Base-by-base conservation (phyloP, 192 early-diverging fungal species). In the Gamsiella multidivaricata region DNA sequence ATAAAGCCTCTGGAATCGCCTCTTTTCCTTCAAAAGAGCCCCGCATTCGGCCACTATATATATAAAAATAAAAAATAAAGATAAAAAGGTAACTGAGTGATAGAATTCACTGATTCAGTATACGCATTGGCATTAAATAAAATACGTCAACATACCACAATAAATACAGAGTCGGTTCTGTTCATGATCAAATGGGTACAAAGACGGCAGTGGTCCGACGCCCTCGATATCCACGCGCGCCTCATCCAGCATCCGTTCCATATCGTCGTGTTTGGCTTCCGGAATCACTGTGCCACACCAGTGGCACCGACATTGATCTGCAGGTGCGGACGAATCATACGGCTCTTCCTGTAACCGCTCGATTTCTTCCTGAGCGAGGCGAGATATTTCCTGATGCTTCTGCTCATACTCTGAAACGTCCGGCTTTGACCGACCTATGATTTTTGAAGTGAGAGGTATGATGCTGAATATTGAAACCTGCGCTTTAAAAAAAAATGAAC, bases 1-100 rank as follows among this genome's bases (percentile, higher is more conserved):
- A 22, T 74, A 74, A 1, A 60, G 26, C 1, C 36, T 59, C 56
- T 74, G 71, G 43, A 74, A 74, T 8, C 64, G 55, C 25, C 71
- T 65, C 33, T 74, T 74, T 32, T 65, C 63, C 20, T 65, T 66
- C 14, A 74, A 63, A 11, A 74, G 33, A 0, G 50, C 49, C 0
- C 63, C 49, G 22, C 59, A 57, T 26, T 74, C 56, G 5, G 56
- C 36, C 3, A 26, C 63, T 72, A 37, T 2, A 33, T 1, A 8
- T 17, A 26, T 11, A 7, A 50, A 25, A 36, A 20, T 34, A 18
- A 39, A 1, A 39, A 36, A 20, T 10, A 18, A 42, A 3, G 18
- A 22, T 25, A 23, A 39, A 22, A 39, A 3, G 33, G 22, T 4
- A 34, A 14, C 26, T 58, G 20, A 32, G 39, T 23, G 25, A 25